A percentile compares a stretch with the other conserved stretches of the same genome.
phyloP scores from a whole-genome alignment of 2,329 filamentous ascomycete species.

The Neopestalotiopsis sp. region DNA sequence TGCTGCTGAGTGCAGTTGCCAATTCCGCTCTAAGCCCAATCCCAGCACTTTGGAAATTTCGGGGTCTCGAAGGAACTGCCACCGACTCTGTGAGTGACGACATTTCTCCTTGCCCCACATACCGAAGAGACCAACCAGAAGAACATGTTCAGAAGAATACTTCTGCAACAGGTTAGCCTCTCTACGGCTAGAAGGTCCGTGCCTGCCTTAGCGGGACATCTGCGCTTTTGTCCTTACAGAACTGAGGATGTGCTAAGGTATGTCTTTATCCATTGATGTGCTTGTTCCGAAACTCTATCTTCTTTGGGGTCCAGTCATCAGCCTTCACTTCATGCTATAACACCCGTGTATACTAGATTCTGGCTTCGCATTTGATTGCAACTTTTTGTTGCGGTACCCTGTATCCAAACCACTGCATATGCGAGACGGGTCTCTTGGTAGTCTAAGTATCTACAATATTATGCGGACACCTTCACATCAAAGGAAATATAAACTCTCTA shows the following conservation, averaged over 20 bases:
- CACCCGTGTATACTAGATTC: too few relatives aligned
- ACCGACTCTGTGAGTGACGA: constrained; percentile 13
- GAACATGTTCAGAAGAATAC: background rate
- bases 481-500: too few relatives aligned
- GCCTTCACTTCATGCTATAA: too few relatives aligned
- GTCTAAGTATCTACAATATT: too few relatives aligned
- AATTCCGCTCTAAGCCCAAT: constrained; percentile 8
- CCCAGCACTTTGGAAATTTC: constrained; percentile 17
- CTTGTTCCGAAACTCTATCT: background rate
- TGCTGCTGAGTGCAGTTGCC: background rate
- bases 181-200: constrained; percentile 1
- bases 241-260: background rate
- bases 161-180: background rate
- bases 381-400: too few relatives aligned
- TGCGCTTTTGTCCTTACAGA: background rate
- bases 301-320: too few relatives aligned
- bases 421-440: too few relatives aligned
- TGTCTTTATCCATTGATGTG: background rate
- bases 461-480: too few relatives aligned
- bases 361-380: too few relatives aligned
- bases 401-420: too few relatives aligned
- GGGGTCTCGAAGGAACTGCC: constrained; percentile 15
- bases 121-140: background rate
- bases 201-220: constrained; percentile 16
- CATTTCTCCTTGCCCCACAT: constrained; percentile 8